Conservation (phyloP, 2,329 filamentous ascomycete species). For the Monosporascus sp. region DNA sequence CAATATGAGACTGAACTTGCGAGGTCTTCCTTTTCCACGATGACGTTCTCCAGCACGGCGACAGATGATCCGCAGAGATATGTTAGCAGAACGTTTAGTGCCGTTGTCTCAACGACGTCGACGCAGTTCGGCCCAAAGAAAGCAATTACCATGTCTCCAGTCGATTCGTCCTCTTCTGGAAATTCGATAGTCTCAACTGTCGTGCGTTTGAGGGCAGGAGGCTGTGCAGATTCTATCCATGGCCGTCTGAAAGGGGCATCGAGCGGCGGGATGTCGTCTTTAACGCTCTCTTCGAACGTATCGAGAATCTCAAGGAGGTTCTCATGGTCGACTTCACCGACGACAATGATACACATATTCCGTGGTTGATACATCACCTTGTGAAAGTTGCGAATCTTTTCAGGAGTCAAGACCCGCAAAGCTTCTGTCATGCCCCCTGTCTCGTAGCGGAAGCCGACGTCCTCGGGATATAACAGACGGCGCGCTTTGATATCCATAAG, state of each 20-base stretch:
- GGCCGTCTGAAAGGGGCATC: conserved; percentile 76
- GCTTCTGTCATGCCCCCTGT: conserved; percentile 97
- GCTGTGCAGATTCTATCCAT: conserved; percentile 84
- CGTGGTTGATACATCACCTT: conserved; percentile 97
- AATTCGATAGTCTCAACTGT: conserved; percentile 79
- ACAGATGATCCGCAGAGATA: conserved; percentile 94
- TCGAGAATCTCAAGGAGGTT: conserved; percentile 79
- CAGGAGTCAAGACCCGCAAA: conserved; percentile 76
- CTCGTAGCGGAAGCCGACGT: conserved; percentile 91
- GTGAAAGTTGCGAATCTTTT: conserved; percentile 92
- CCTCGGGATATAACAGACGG: conserved; percentile 78
- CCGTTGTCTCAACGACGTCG: conserved; percentile 62
- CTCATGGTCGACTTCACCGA: conserved; percentile 84
- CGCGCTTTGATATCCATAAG: conserved; percentile 83
- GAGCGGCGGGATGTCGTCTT: conserved; percentile 72
- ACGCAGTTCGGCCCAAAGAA: conserved; percentile 84
- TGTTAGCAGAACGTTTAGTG: conserved; percentile 72
- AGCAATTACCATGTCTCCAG: conserved; percentile 78
- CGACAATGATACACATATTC: conserved; percentile 84
- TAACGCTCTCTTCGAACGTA: conserved; percentile 80
- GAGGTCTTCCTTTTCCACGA: conserved; percentile 91
- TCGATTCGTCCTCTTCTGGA: conserved; percentile 92
- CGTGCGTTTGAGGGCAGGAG: conserved; percentile 67
- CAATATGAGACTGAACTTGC: conserved; percentile 80
- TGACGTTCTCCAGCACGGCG: conserved; percentile 81